Conservation (phyloP, 768 basidiomycete species). For the Tylopilus subfusipes region DNA sequence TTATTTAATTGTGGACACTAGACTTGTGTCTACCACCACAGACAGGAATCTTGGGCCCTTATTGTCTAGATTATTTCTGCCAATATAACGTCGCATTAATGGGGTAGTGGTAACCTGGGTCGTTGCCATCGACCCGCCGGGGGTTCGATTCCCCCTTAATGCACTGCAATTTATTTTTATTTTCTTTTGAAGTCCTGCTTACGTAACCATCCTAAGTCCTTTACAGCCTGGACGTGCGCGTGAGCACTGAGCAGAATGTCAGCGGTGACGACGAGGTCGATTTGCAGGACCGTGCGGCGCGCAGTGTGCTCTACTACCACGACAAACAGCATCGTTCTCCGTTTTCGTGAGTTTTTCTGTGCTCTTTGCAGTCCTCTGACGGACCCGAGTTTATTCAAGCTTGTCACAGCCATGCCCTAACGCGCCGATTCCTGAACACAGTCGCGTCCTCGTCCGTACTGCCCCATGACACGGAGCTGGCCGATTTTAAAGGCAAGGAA, state of each 20-base stretch:
- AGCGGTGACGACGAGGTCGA: not conserved
- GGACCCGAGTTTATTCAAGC: slow-evolving; percentile 1
- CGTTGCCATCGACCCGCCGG: slow-evolving; percentile 80
- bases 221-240: no score
- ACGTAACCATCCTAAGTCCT: no score
- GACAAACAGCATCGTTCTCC: not conserved
- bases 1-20: not conserved
- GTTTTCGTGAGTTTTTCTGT: slow-evolving; percentile 15
- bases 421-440: slow-evolving; percentile 7
- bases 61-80: no score
- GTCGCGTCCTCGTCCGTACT: not conserved
- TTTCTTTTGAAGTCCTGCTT: no score
- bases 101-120: slow-evolving; percentile 68
- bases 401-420: not conserved
- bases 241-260: not conserved
- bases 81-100: slow-evolving; percentile 40
- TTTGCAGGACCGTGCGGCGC: not conserved
- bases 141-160: slow-evolving; percentile 68
- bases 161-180: slow-evolving; percentile 4
- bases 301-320: not conserved
- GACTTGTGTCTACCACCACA: no score
- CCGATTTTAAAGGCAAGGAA: not conserved
- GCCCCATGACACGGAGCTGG: not conserved
- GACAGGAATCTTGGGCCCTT: no score
- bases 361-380: not conserved